These are phyloP conservation scores for Starmerella geochares DNA, from an alignment of 805 yeast genomes.

Conservation along the genomic window DNA sequence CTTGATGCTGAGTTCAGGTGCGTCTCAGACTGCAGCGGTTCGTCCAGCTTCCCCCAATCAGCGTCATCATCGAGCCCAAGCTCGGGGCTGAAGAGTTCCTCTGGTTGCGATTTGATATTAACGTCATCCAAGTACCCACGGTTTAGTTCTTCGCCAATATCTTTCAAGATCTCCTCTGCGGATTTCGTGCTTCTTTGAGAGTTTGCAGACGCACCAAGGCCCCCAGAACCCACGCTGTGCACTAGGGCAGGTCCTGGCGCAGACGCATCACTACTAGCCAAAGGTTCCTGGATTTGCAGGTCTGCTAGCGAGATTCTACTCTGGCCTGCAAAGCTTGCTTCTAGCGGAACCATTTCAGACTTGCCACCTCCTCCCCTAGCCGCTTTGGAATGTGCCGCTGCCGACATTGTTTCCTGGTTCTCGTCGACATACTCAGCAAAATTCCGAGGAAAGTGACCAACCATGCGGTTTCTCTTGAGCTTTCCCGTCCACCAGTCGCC, in stretches of 20 bases:
- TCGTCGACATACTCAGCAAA: slow-evolving; percentile 51
- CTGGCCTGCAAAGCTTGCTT: slow-evolving; percentile 2
- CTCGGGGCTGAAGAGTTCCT: slow-evolving; percentile 18
- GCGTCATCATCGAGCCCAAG: slow-evolving; percentile 5
- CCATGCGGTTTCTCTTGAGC: slow-evolving; percentile 64
- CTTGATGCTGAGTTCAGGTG: background rate
- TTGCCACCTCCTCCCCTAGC: background rate
- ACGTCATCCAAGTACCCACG: slow-evolving; percentile 20
- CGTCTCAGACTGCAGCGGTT: background rate
- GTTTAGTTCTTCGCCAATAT: slow-evolving; percentile 26
- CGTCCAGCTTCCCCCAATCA: background rate
- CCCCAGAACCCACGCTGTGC: background rate
- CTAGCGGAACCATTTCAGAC: background rate
- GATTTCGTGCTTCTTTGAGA: slow-evolving; percentile 20
- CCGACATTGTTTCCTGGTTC: slow-evolving; percentile 22
- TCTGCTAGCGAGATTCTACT: slow-evolving; percentile 12
- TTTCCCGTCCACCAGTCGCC: slow-evolving; percentile 90
- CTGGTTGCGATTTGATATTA: slow-evolving; percentile 17
- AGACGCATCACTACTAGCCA: background rate
- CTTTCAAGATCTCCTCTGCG: slow-evolving; percentile 27
- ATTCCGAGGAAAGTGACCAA: slow-evolving; percentile 81
- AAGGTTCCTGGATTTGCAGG: slow-evolving; percentile 18
- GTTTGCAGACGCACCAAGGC: background rate
- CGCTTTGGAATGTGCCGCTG: slow-evolving; percentile 15
- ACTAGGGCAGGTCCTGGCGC: background rate